Percentiles rank a stretch among this genome's conserved stretches.
These are phyloP conservation scores for Berberis vulgaris DNA, from an alignment of 164 flowering plant species.

Conservation along the genomic window DNA sequence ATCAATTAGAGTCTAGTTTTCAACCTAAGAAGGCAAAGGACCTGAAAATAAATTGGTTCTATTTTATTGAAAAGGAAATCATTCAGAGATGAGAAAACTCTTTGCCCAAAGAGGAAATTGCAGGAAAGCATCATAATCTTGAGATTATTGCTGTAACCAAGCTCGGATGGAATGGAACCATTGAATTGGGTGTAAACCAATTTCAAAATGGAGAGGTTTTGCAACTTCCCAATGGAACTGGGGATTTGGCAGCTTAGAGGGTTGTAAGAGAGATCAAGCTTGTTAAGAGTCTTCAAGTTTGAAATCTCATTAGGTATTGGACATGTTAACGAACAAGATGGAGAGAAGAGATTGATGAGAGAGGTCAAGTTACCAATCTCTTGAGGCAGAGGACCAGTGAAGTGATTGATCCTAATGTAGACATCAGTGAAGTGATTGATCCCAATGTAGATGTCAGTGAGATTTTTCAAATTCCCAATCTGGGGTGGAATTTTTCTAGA, in stretches of 20 bases:
- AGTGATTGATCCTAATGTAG: slow-evolving; percentile 13
- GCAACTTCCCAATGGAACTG: slow-evolving; percentile 39
- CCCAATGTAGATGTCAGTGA: slow-evolving; percentile 57
- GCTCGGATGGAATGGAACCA: slow-evolving; percentile 58
- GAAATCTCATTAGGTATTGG: slow-evolving; percentile 57
- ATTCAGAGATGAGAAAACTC: slow-evolving; percentile 42
- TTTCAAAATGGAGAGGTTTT: slow-evolving; percentile 39
- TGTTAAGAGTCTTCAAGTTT: slow-evolving; percentile 25
- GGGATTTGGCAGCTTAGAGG: slow-evolving; percentile 58
- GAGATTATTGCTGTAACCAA: slow-evolving; percentile 48
- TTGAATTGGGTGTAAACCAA: slow-evolving; percentile 47
- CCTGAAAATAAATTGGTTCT: slow-evolving; percentile 51
- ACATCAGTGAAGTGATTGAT: slow-evolving; percentile 4
- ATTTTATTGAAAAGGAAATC: slow-evolving; percentile 51
- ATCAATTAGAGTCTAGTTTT: slow-evolving; percentile 42
- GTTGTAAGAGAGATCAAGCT: slow-evolving; percentile 62
- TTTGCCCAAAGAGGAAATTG: slow-evolving; percentile 52
- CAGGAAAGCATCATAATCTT: slow-evolving; percentile 54
- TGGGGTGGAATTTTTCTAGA: slow-evolving; percentile 47
- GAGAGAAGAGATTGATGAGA: slow-evolving; percentile 32
- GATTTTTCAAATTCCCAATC: slow-evolving; percentile 36
- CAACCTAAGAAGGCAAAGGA: slow-evolving; percentile 61
- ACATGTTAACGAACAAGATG: slow-evolving; percentile 44
- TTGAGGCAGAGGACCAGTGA: slow-evolving; percentile 51
- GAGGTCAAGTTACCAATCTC: slow-evolving; percentile 46